Conservation (phyloP, 345 rosid species). For the Trapa bicornis region DNA sequence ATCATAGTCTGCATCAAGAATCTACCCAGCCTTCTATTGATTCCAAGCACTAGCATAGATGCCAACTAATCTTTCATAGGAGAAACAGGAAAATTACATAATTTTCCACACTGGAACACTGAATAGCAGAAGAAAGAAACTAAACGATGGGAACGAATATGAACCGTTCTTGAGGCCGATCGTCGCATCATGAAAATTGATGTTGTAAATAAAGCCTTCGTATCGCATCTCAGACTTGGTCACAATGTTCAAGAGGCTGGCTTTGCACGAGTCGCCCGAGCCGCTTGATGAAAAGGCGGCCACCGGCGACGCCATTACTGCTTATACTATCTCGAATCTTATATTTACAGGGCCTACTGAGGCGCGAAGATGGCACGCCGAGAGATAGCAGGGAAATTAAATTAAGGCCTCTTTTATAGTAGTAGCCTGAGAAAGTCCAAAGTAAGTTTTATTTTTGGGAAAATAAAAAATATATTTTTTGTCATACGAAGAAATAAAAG, state of each 20-base stretch:
- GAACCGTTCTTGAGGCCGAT: conserved; percentile 33
- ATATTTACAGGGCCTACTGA: neutral
- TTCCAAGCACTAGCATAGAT: neutral
- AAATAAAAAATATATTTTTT: neutral
- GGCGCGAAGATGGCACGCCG: neutral
- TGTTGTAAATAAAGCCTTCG: conserved; percentile 32
- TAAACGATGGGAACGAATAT: neutral
- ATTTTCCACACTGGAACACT: neutral
- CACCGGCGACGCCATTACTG: conserved; percentile 4
- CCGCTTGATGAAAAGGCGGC: neutral
- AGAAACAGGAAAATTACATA: neutral
- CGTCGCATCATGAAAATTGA: conserved; percentile 31
- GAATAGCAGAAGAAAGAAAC: neutral
- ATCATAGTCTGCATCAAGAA: neutral
- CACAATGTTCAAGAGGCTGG: conserved; percentile 32
- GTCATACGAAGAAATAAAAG: neutral
- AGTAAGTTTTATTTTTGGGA: neutral
- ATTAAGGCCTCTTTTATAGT: neutral
- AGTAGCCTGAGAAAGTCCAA: neutral
- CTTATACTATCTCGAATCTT: neutral
- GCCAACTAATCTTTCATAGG: neutral
- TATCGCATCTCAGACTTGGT: conserved; percentile 39
- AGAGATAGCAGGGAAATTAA: neutral
- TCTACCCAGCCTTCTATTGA: neutral
- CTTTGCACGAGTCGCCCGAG: conserved; percentile 26